Evolutionary conservation across 2,329 filamentous ascomycete genomes (phyloP).

Genomic region (Diaporthe amygdali): DNA sequence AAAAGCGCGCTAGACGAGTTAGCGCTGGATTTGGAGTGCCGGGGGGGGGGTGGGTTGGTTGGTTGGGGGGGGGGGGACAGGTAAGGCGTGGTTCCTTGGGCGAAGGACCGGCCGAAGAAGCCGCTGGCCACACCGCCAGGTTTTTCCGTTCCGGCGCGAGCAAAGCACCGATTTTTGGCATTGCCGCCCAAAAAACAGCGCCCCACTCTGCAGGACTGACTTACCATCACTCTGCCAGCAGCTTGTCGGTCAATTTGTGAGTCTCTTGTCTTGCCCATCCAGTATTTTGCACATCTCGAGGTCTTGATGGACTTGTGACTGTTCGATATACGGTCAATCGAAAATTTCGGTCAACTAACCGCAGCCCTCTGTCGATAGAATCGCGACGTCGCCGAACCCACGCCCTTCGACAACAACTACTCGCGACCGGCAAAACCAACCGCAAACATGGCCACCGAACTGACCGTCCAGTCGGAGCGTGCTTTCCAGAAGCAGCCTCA

Average conservation of each 20-base stretch:
- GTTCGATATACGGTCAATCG: slow-evolving; percentile 29
- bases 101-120: background rate
- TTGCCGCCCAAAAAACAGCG: slow-evolving; percentile 10
- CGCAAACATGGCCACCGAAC: slow-evolving; percentile 92
- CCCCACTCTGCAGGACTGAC: slow-evolving; percentile 21
- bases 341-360: slow-evolving; percentile 32
- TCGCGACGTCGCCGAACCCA: slow-evolving; percentile 32
- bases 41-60: too few species aligned
- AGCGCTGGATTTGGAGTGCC: background rate
- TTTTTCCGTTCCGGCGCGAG: slow-evolving; percentile 8
- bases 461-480: slow-evolving; percentile 99
- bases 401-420: slow-evolving; percentile 33
- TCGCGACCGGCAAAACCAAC: slow-evolving; percentile 45
- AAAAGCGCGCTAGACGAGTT: background rate
- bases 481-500: slow-evolving; percentile 99
- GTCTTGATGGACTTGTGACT: slow-evolving; percentile 18
- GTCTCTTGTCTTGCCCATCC: slow-evolving; percentile 15
- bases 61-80: too few species aligned
- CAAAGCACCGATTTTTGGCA: slow-evolving; percentile 14
- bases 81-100: too few species aligned
- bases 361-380: slow-evolving; percentile 34
- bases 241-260: slow-evolving; percentile 26
- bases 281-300: background rate
- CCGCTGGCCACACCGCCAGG: background rate
- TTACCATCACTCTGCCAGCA: slow-evolving; percentile 22